phyloP scores from a whole-genome alignment of 2,329 filamentous ascomycete species.

The Cercospora beticola region DNA sequence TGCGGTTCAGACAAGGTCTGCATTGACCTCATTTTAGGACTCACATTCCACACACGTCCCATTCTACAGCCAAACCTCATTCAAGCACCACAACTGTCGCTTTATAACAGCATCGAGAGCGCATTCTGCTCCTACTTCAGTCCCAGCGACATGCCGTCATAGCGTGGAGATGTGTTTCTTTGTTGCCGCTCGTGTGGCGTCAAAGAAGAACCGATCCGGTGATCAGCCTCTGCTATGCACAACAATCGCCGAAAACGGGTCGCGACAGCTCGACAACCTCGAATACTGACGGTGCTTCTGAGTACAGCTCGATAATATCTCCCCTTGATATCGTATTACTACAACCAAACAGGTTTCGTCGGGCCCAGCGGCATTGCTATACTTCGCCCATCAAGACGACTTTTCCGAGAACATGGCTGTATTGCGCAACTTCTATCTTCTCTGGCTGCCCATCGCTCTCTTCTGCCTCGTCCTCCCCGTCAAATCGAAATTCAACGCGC shows the following conservation, averaged over 20 bases:
- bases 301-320: neutral
- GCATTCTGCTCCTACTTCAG: neutral
- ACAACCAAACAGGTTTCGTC: neutral
- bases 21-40: neutral
- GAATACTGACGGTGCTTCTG: neutral
- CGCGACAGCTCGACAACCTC: neutral
- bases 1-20: neutral
- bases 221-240: neutral
- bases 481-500: neutral
- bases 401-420: neutral
- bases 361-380: neutral
- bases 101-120: neutral
- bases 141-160: neutral
- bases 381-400: neutral
- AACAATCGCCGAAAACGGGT: conserved; percentile 18
- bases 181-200: neutral
- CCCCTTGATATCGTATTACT: neutral
- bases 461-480: conserved; percentile 5
- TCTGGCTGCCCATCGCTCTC: conserved; percentile 19
- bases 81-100: neutral
- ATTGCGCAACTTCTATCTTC: conserved; percentile 14
- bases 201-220: conserved; percentile 14
- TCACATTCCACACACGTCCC: neutral
- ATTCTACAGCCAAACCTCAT: neutral
- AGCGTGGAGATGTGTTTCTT: neutral